These are phyloP conservation scores for Thielaviopsis populi DNA, from an alignment of 2,329 filamentous ascomycete genomes.

Conservation along the genomic window DNA sequence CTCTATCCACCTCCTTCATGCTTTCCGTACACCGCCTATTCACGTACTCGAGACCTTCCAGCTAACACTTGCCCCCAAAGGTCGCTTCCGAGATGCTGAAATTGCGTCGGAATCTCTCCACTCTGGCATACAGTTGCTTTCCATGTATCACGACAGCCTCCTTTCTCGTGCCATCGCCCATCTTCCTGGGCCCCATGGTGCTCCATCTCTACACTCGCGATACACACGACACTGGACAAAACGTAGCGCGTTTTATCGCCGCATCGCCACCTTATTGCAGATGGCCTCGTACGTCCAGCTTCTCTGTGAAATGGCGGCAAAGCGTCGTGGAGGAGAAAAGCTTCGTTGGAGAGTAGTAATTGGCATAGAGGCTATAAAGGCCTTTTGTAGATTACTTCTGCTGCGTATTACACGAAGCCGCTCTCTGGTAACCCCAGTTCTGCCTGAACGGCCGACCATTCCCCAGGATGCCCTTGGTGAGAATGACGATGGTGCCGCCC, in stretches of 20 bases:
- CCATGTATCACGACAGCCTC: slow-evolving; percentile 81
- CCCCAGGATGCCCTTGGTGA: slow-evolving; percentile 32
- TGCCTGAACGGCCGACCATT: slow-evolving; percentile 74
- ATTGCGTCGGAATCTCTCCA: slow-evolving; percentile 87
- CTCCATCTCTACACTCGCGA: slow-evolving; percentile 43
- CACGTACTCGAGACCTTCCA: background rate
- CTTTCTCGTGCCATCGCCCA: slow-evolving; percentile 52
- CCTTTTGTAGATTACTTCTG: slow-evolving; percentile 64
- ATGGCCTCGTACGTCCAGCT: slow-evolving; percentile 91
- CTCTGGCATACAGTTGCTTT: slow-evolving; percentile 75
- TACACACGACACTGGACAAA: slow-evolving; percentile 54
- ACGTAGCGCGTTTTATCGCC: slow-evolving; percentile 55
- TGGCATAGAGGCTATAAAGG: slow-evolving; percentile 72
- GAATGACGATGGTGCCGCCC: slow-evolving; percentile 30
- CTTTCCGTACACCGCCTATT: background rate
- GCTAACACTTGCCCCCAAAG: slow-evolving; percentile 26
- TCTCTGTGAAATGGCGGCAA: slow-evolving; percentile 94
- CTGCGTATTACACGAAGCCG: slow-evolving; percentile 70
- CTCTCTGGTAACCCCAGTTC: slow-evolving; percentile 64
- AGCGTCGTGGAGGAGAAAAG: slow-evolving; percentile 64
- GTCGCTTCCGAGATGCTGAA: slow-evolving; percentile 80
- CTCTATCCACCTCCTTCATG: background rate
- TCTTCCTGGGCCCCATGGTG: slow-evolving; percentile 14
- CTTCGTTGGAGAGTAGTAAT: slow-evolving; percentile 78
- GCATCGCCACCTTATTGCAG: slow-evolving; percentile 68